Evolutionary conservation across 208 protist genomes (phyloP).

Genomic region (Leishmania lainsoni): DNA sequence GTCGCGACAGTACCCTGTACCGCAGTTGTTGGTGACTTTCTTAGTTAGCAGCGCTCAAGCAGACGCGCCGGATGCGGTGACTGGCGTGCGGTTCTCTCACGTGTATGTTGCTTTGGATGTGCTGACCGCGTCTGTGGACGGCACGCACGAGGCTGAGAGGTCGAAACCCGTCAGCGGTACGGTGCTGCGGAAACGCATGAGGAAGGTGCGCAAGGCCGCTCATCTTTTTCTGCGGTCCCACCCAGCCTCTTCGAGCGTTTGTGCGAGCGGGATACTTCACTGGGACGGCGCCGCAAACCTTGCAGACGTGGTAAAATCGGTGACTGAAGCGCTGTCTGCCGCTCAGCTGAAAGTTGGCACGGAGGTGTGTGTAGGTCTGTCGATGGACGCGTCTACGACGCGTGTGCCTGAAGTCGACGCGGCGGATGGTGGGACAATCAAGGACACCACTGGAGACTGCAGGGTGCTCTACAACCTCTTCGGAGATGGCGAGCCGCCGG

Average conservation of each 20-base stretch:
- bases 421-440: background rate
- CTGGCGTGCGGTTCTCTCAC: slow-evolving; percentile 24
- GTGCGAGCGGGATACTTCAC: background rate
- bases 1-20: slow-evolving; percentile 9
- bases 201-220: slow-evolving; percentile 17
- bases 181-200: slow-evolving; percentile 11
- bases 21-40: slow-evolving; percentile 23
- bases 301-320: slow-evolving; percentile 20
- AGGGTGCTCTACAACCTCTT: slow-evolving; percentile 63
- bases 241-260: background rate
- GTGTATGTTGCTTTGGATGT: slow-evolving; percentile 57
- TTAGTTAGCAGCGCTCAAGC: slow-evolving; percentile 1
- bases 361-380: slow-evolving; percentile 27
- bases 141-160: background rate
- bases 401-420: background rate
- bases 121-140: slow-evolving; percentile 37
- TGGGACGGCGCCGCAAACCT: slow-evolving; percentile 23
- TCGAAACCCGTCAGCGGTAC: slow-evolving; percentile 3
- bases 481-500: slow-evolving; percentile 53
- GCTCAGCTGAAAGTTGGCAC: slow-evolving; percentile 15
- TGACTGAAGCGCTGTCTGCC: slow-evolving; percentile 15
- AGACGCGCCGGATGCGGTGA: slow-evolving; percentile 45
- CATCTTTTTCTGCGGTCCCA: slow-evolving; percentile 10
- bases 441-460: slow-evolving; percentile 4
- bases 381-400: background rate